Evolutionary conservation across 2,329 filamentous ascomycete species (phyloP).

Genomic region (Apiospora aurea): DNA sequence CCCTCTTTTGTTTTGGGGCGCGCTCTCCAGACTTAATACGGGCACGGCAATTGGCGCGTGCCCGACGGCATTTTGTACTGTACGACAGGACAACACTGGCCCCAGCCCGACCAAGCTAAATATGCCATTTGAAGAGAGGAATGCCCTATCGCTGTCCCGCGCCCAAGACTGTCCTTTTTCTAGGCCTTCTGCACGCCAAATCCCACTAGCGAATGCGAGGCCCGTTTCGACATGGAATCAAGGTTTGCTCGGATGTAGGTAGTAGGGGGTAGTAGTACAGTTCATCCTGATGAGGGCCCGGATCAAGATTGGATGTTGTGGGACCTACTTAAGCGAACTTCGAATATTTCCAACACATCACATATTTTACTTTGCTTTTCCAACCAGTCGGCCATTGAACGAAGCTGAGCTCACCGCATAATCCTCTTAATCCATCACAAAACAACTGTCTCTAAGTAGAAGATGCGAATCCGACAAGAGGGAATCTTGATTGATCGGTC

Average conservation of each 20-base stretch:
- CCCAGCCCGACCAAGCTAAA: not conserved
- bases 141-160: not conserved
- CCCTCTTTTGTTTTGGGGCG: not conserved
- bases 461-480: not conserved
- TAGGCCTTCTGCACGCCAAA: not conserved
- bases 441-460: too few species aligned
- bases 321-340: not conserved
- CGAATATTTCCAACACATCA: not conserved
- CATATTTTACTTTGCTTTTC: too few species aligned
- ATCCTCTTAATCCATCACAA: not conserved
- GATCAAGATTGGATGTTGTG: not conserved
- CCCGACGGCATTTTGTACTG: not conserved
- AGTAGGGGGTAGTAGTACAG: not conserved
- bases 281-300: not conserved
- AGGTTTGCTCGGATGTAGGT: not conserved
- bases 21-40: not conserved
- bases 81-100: not conserved
- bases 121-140: not conserved
- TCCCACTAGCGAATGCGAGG: not conserved
- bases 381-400: not conserved
- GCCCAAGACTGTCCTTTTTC: not conserved
- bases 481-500: not conserved
- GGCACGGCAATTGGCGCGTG: slow-evolving; percentile 2
- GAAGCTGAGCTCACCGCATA: not conserved
- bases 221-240: not conserved